Evolutionary conservation across 148 eudicot genomes (phyloP).

Genomic region (Rheum nobile): DNA sequence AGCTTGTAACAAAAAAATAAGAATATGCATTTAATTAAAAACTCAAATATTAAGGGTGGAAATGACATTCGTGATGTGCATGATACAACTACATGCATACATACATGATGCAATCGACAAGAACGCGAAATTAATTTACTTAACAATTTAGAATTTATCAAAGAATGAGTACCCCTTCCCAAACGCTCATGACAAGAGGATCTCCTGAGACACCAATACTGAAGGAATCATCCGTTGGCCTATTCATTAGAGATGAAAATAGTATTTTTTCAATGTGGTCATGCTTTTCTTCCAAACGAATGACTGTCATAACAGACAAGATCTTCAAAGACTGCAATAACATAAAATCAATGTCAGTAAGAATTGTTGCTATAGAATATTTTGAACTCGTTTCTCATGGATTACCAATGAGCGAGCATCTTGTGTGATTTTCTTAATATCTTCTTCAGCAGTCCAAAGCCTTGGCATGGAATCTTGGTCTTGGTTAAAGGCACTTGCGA

Average conservation of each 20-base stretch:
- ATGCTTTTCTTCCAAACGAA: neutral
- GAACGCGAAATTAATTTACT: neutral
- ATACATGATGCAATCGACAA: too few species aligned
- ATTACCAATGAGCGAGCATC: neutral
- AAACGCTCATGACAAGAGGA: neutral
- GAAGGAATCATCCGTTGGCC: neutral
- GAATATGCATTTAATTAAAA: too few species aligned
- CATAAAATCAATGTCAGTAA: neutral
- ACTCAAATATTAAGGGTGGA: too few species aligned
- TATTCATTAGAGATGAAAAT: neutral
- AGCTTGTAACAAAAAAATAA: too few species aligned
- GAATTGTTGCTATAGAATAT: neutral
- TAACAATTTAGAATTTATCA: neutral
- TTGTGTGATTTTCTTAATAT: constrained; percentile 14
- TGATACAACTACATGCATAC: too few species aligned
- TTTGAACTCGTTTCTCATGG: neutral
- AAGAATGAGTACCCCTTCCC: neutral
- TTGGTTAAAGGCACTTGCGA: constrained; percentile 24
- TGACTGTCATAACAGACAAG: neutral
- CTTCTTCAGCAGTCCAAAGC: constrained; percentile 38
- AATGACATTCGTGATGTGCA: too few species aligned
- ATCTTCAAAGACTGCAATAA: neutral
- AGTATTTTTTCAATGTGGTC: neutral
- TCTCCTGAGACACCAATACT: neutral
- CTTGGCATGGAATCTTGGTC: constrained; percentile 35